Base-by-base conservation (phyloP, 768 basidiomycete species). In the Suillus clintonianus region DNA sequence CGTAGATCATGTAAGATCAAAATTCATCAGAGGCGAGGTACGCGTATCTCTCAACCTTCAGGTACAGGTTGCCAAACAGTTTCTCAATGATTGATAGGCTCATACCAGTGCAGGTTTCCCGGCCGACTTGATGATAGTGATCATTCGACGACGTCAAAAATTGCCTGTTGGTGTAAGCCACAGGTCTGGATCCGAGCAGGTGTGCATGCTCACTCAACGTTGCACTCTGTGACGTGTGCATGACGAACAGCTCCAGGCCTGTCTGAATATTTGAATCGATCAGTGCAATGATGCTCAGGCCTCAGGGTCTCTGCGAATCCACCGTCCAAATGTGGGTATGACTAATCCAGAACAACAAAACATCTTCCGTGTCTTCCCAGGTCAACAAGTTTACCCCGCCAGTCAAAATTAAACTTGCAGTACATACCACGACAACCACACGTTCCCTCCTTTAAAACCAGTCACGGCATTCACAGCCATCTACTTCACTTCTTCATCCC, bases 401-500 rank as follows among this genome's bases (percentile, higher is more conserved):
- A 15, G 24, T 48, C 24, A 48, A 48, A 24, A 15, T 48, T 48
- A 48, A 8, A 8, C 47, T 8, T 24, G 22, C 47, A 15, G 24
- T 34, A 53, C 19, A 53, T 53, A 53, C 30, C 30, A n/a, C 47
- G 24, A n/a, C 22, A 27, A 24, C 62, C 32, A 43, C 62, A 60
- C 58, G 50, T 13, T 61, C 62, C 32, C 32, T 63, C 30, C 62
- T 61, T 41, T 3, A 43, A 60, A 62, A 61, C 4, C 27, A 24
- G 53, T 56, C 36, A 45, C 41, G 37, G n/a, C 17, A 17, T 54
- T 22, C 37, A 34, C 22, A 39, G 37, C 19, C 53, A n/a, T n/a
- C 43, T 17, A 15, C 57, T 14, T 45, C 57, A 24, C 50, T 59
- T 36, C 15, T 7, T 48, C 41, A 22, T n/a, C 39, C 19, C 15